Evolutionary conservation across 2,329 filamentous ascomycete genomes (phyloP).

Genomic region (Fusarium anthophilum): DNA sequence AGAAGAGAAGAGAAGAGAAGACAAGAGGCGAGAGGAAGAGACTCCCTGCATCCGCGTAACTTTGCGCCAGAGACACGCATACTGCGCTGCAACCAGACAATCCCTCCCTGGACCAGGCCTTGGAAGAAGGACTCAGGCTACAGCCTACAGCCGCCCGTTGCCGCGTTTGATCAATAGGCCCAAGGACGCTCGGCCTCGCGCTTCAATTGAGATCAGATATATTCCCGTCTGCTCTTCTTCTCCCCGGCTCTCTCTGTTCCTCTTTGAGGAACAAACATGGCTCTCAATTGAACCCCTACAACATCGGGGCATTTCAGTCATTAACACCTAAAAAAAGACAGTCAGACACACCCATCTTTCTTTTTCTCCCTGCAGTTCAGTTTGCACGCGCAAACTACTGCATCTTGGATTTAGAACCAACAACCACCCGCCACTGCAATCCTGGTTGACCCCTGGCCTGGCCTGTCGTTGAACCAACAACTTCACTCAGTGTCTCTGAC

Average conservation of each 20-base stretch:
- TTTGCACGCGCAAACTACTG: neutral
- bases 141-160: conserved; percentile 14
- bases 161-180: conserved; percentile 20
- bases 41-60: conserved; percentile 2
- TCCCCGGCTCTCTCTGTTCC: neutral
- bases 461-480: conserved; percentile 19
- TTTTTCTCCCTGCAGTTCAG: neutral
- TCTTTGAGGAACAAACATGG: conserved; percentile 1
- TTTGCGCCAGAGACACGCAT: neutral
- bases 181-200: conserved; percentile 14
- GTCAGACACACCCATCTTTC: neutral
- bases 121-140: neutral
- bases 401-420: conserved; percentile 14
- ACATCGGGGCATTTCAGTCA: neutral
- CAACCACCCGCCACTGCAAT: neutral
- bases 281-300: neutral
- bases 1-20: neutral
- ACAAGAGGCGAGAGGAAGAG: neutral
- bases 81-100: conserved; percentile 12
- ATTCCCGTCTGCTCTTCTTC: neutral
- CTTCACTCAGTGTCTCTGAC: conserved; percentile 10
- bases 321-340: neutral
- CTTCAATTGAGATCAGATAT: conserved; percentile 14
- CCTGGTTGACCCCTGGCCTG: conserved; percentile 15
- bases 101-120: conserved; percentile 11